Evolutionary conservation across 75 land plant genomes (phyloP).

Genomic region (Larix kaempferi): DNA sequence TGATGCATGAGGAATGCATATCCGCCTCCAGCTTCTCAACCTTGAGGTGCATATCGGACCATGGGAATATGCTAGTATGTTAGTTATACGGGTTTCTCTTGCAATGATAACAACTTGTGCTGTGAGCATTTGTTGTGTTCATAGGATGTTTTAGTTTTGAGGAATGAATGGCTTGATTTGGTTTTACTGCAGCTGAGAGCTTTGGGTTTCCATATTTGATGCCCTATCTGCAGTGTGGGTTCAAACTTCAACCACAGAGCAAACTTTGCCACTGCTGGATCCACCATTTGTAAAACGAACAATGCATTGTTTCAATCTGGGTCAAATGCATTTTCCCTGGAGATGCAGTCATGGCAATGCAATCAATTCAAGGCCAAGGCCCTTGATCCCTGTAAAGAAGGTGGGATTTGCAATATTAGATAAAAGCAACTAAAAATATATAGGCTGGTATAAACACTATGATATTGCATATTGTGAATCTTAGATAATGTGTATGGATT

Average conservation of each 20-base stretch:
- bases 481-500: not conserved
- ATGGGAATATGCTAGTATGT: too few relatives aligned
- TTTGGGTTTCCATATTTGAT: conserved; percentile 33
- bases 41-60: too few relatives aligned
- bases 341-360: conserved; percentile 43
- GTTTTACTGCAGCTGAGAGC: not conserved
- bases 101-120: too few relatives aligned
- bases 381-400: conserved; percentile 22
- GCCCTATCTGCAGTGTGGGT: conserved; percentile 48
- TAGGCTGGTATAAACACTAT: not conserved
- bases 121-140: not conserved
- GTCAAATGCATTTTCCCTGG: conserved; percentile 48
- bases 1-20: too few relatives aligned
- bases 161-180: not conserved
- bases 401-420: conserved; percentile 3
- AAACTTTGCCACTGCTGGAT: conserved; percentile 72
- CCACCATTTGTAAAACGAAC: conserved; percentile 36
- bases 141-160: not conserved
- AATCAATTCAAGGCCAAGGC: conserved; percentile 36
- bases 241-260: conserved; percentile 64
- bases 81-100: too few relatives aligned
- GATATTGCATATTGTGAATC: not conserved
- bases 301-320: conserved; percentile 32
- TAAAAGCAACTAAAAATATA: too few relatives aligned
- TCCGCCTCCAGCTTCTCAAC: too few relatives aligned